Conservation (phyloP, 2,329 filamentous ascomycete genomes). For the Ceratocystis destructans region DNA sequence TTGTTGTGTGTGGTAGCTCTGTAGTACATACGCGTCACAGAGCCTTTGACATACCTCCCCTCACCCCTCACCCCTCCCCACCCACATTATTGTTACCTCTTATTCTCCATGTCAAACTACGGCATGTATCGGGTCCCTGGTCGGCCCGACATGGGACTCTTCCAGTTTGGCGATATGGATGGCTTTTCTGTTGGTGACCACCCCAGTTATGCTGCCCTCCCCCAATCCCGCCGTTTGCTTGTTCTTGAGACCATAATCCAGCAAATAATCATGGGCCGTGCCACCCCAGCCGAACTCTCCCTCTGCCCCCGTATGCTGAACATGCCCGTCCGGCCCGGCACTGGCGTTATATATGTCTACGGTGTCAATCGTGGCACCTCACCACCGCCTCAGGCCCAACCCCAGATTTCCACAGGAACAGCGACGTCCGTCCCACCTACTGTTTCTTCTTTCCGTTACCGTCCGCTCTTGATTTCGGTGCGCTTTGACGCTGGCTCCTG, state of each 20-base stretch:
- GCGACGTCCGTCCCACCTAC: not conserved
- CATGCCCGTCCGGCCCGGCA: not conserved
- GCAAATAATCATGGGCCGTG: constrained; percentile 1
- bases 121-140: constrained; percentile 7
- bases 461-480: not conserved
- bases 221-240: constrained; percentile 1
- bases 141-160: constrained; percentile 1
- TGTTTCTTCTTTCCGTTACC: not conserved
- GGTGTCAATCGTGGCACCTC: not conserved
- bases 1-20: too few relatives aligned
- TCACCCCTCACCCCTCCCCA: too few relatives aligned
- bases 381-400: too few relatives aligned
- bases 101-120: constrained; percentile 1
- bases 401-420: not conserved
- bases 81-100: not conserved
- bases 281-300: constrained; percentile 1
- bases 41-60: not conserved
- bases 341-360: constrained; percentile 8
- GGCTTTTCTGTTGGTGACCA: constrained; percentile 5
- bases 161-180: constrained; percentile 10
- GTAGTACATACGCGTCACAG: not conserved
- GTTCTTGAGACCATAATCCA: constrained; percentile 8
- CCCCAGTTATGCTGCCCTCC: constrained; percentile 3
- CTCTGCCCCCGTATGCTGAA: constrained; percentile 9
- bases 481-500: constrained; percentile 5